Conservation (phyloP, 352 stramenopile genomes). For the Phytophthora vignae region DNA sequence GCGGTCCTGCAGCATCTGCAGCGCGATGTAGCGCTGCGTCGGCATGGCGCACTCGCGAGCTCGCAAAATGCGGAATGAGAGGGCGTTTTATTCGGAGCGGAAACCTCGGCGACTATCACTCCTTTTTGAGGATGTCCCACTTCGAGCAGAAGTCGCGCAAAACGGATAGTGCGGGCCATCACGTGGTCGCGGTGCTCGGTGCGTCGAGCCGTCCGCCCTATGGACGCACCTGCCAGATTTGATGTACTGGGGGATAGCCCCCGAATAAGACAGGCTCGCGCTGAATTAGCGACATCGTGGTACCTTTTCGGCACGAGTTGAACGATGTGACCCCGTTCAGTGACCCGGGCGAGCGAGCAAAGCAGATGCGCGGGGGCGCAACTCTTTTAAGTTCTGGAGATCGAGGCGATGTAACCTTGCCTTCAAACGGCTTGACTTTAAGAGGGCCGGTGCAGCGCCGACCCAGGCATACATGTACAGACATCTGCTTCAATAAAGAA, state of each 20-base stretch:
- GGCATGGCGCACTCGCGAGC: conserved; percentile 20
- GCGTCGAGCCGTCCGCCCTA: conserved; percentile 10
- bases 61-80: conserved; percentile 20
- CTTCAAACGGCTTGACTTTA: neutral
- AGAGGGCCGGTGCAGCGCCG: too few relatives aligned
- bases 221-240: conserved; percentile 23
- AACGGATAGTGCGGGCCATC: conserved; percentile 11
- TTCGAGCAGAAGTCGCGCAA: neutral
- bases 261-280: neutral
- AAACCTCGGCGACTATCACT: conserved; percentile 13
- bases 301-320: conserved; percentile 3
- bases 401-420: neutral
- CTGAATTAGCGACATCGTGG: neutral
- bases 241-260: neutral
- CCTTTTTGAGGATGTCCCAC: neutral
- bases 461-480: too few relatives aligned
- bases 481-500: too few relatives aligned
- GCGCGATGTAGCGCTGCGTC: conserved; percentile 38
- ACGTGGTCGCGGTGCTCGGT: conserved; percentile 10
- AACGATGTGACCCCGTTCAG: neutral
- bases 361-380: neutral
- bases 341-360: neutral
- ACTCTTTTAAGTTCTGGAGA: neutral
- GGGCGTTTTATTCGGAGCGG: conserved; percentile 6
- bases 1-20: conserved; percentile 42